Evolutionary conservation across 140 eudicot species (phyloP), one percentile per base, ranked within the genome.

Genomic region (Flaveria floridana): DNA sequence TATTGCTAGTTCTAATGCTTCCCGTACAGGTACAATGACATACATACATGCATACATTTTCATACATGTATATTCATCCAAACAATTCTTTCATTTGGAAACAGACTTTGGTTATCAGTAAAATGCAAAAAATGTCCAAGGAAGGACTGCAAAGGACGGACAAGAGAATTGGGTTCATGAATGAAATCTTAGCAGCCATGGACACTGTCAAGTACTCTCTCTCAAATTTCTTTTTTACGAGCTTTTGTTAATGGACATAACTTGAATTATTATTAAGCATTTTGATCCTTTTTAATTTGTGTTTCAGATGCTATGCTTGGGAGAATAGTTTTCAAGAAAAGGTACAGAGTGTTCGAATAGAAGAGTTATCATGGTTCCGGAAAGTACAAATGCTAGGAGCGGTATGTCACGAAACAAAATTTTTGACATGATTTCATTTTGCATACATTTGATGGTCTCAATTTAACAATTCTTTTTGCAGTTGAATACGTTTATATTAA

Each of bases 141-240:
- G 97, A 94, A 82, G 97, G 99, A 75, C 78, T 94, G 83, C 95
- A 86, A 20, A 88, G 84, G 19, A 94, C 99, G 18, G 99, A 94
- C 81, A 86, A 83, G 79, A 88, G 99, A 87, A 86, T 94, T 1
- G 97, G 99, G 28, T 88, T 94, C 63, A 88, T 88, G 94, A 90
- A 90, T 78, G 99, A 94, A 76, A 85, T 94, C 76, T 78, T 94
- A 79, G 97, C 96, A 62, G 99, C 99, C 39, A 94, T 94, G 99
- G 99, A 94, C 82, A 85, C 96, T 47, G 96, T 94, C 62, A 94
- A 94, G 99, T 94, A 90, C 62, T 39, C 62, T 25, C 68, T 25
- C 74, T 14, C 58, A 37, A 15, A 55, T 53, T 46, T 34, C 3
- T 20, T 50, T n/a, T 68, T 68, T 68, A 68, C 64, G 34, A 58